Evolutionary conservation across 2,329 filamentous ascomycete species (phyloP).

Genomic region (Beauveria brongniartii): DNA sequence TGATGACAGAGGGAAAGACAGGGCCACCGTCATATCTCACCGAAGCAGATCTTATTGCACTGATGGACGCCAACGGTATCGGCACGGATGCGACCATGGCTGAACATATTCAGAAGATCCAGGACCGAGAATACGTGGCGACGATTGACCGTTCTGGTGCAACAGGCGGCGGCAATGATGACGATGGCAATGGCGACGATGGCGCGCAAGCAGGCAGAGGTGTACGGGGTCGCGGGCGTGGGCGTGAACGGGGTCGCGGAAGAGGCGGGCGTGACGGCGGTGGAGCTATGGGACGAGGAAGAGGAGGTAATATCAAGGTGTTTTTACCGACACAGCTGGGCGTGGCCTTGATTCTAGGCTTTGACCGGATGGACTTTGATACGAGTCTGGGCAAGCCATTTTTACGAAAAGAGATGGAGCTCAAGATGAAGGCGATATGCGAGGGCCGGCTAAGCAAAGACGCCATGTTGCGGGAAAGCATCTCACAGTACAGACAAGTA

Average conservation of each 20-base stretch:
- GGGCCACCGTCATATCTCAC: constrained; percentile 78
- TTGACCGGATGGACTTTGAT: constrained; percentile 88
- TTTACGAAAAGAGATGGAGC: constrained; percentile 93
- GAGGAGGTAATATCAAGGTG: constrained; percentile 57
- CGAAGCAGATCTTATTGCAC: constrained; percentile 85
- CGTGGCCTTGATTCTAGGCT: constrained; percentile 85
- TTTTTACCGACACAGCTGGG: constrained; percentile 91
- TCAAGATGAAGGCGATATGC: constrained; percentile 94
- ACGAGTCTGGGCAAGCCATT: constrained; percentile 93
- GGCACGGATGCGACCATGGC: constrained; percentile 99
- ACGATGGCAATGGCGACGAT: constrained; percentile 16
- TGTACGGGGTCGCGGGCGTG: constrained; percentile 38
- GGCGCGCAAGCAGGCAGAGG: constrained; percentile 25
- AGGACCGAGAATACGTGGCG: constrained; percentile 78
- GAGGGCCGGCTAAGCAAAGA: constrained; percentile 70
- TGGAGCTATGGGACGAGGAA: constrained; percentile 34
- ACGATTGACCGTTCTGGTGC: constrained; percentile 42
- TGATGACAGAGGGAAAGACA: constrained; percentile 88
- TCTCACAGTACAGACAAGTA: constrained; percentile 79
- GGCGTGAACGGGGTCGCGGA: constrained; percentile 31
- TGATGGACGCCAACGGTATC: constrained; percentile 98
- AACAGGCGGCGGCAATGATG: constrained; percentile 29
- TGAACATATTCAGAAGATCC: constrained; percentile 94
- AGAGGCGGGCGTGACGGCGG: constrained; percentile 33
- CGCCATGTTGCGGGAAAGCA: constrained; percentile 71